Evolutionary conservation across 345 rosid species (phyloP), one percentile per base, ranked within the genome.

Genomic region (Eucalyptus sp.): DNA sequence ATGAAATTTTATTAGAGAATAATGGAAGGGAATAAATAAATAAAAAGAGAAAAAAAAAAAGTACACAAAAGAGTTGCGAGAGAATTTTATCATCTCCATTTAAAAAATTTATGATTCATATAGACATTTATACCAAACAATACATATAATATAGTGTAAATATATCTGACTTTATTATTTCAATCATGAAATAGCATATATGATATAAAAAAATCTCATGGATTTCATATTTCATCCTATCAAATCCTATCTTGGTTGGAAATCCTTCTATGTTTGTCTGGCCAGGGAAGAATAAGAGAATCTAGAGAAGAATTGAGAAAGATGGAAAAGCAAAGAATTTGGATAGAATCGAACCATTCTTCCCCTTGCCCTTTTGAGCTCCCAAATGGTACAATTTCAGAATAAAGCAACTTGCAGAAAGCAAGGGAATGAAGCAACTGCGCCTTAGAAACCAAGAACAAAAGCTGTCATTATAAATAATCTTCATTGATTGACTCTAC

Each of bases 181-280:
- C 7, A 50, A 50, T 50, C 7, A 0, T 50, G 1, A 50, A 50
- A 50, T 1, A 50, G 0, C 1, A 50, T 0, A 50, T 50, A 6
- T 50, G 1, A 2, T 50, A 50, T 50, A 50, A 50, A 50, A 50
- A 50, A 50, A n/a, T n/a, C n/a, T 50, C 52, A 0, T 50, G 0
- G 3, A 50, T 50, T 50, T 50, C 54, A 50, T 50, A 50, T 50
- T 0, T 18, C 20, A 58, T 58, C 2, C 7, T 50, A 1, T 6
- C 54, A 50, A 50, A 50, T 50, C 0, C 20, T 50, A 2, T 50
- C 54, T 50, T 50, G 8, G 0, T 50, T 16, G 54, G 8, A 50
- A 51, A 16, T 58, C n/a, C 4, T 20, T 54, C 64, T 58, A 58
- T 5, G n/a, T 25, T 58, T 58, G n/a, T 58, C 7, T 58, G 13